Conservation (phyloP, 331 rosid species). For the Rosa hybrid region DNA sequence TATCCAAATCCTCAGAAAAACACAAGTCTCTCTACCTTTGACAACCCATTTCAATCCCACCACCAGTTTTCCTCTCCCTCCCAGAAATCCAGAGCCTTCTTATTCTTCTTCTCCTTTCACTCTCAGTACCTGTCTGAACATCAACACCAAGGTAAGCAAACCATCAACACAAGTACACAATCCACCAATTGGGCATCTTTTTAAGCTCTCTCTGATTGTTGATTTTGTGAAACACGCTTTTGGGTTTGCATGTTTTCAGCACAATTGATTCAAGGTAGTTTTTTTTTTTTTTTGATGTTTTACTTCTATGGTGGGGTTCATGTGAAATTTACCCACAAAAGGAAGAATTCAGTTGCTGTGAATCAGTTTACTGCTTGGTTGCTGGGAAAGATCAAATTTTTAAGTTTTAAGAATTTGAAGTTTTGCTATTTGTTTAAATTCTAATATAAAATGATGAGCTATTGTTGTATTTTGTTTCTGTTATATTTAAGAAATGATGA, state of each 20-base stretch:
- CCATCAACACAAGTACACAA: background rate
- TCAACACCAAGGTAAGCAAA: slow-evolving; percentile 12
- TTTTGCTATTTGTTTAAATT: background rate
- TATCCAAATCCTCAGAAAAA: slow-evolving; percentile 12
- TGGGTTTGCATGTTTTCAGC: background rate
- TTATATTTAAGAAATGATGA: slow-evolving; percentile 12
- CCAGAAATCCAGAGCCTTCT: slow-evolving; percentile 33
- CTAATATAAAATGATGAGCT: no score
- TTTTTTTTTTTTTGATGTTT: background rate
- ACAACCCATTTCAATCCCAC: slow-evolving; percentile 27
- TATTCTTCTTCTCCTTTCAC: slow-evolving; percentile 22
- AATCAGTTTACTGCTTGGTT: slow-evolving; percentile 4
- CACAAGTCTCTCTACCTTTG: background rate
- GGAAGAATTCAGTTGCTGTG: background rate
- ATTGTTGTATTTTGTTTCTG: background rate
- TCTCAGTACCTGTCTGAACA: slow-evolving; percentile 2
- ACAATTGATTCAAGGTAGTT: background rate
- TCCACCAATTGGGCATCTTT: slow-evolving; percentile 17
- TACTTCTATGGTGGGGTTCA: background rate
- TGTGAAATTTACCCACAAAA: background rate
- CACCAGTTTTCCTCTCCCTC: slow-evolving; percentile 34
- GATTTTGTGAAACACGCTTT: background rate
- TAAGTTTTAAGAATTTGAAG: background rate
- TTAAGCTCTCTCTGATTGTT: background rate
- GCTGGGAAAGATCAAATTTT: background rate